phyloP scores from a whole-genome alignment of 495 filamentous ascomycete genomes.

The Lophiotrema nucula region DNA sequence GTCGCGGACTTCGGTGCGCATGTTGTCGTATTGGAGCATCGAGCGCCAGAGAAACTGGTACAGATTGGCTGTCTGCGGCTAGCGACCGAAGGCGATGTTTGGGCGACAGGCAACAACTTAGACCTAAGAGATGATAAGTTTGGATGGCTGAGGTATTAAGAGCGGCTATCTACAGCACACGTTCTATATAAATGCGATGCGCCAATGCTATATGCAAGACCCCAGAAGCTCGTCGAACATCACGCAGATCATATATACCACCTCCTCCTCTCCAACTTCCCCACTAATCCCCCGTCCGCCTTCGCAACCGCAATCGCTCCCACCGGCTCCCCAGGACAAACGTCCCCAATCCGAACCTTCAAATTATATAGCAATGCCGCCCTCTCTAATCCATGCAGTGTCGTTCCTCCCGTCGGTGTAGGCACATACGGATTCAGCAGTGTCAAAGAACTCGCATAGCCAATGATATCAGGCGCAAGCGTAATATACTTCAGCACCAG shows the following conservation, averaged over 20 bases:
- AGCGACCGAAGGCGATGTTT: not conserved
- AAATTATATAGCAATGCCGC: conserved; percentile 16
- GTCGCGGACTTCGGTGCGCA: not conserved
- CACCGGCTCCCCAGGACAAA: conserved; percentile 15
- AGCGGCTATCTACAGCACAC: no score
- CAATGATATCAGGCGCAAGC: conserved; percentile 30
- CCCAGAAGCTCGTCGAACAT: no score
- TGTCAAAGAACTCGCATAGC: conserved; percentile 26
- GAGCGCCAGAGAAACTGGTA: not conserved
- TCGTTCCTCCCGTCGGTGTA: conserved; percentile 18
- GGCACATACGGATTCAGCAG: conserved; percentile 19
- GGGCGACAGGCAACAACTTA: not conserved
- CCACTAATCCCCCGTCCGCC: conserved; percentile 6
- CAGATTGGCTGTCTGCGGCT: not conserved
- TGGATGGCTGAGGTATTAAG: not conserved
- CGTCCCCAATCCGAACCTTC: conserved; percentile 20
- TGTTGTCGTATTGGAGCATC: no score
- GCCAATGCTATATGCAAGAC: no score
- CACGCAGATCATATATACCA: conserved; percentile 22
- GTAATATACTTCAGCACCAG: conserved; percentile 22
- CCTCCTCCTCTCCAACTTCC: conserved; percentile 5
- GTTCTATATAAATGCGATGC: no score
- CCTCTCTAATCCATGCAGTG: conserved; percentile 18
- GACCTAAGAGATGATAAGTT: not conserved
- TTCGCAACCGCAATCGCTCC: conserved; percentile 19